Evolutionary conservation across 176 grass and related monocot species (phyloP).

Genomic region (Dendrocalamus sinicus): DNA sequence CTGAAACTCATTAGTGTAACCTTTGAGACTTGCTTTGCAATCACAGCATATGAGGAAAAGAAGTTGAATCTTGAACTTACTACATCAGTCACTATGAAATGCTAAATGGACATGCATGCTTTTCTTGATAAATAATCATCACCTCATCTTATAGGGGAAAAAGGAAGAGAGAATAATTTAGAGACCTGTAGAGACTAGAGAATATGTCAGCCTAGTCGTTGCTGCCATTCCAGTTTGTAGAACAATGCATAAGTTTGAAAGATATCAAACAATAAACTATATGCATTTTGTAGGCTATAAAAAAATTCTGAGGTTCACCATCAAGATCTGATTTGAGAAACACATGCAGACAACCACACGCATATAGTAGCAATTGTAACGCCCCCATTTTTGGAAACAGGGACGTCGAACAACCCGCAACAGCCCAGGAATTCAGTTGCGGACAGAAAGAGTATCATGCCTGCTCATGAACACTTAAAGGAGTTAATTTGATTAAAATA

Average conservation of each 20-base stretch:
- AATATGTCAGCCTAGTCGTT: background rate
- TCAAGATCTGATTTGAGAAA: background rate
- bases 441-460: too few species aligned
- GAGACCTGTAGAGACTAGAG: background rate
- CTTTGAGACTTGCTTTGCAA: background rate
- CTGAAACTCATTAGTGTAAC: constrained; percentile 16
- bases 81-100: background rate
- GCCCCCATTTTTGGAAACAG: too few species aligned
- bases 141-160: background rate
- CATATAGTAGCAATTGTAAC: background rate
- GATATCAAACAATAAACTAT: background rate
- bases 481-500: too few species aligned
- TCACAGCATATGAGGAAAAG: background rate
- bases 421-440: too few species aligned
- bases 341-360: background rate
- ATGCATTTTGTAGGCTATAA: constrained; percentile 1
- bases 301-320: background rate
- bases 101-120: background rate
- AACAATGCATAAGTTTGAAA: background rate
- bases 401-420: too few species aligned
- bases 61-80: background rate
- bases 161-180: background rate
- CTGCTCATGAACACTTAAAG: too few species aligned
- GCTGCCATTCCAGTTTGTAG: background rate
- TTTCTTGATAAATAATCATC: background rate